These are phyloP conservation scores for Sporopachydermia lactativora DNA, from an alignment of 805 yeast species.

Conservation along the genomic window DNA sequence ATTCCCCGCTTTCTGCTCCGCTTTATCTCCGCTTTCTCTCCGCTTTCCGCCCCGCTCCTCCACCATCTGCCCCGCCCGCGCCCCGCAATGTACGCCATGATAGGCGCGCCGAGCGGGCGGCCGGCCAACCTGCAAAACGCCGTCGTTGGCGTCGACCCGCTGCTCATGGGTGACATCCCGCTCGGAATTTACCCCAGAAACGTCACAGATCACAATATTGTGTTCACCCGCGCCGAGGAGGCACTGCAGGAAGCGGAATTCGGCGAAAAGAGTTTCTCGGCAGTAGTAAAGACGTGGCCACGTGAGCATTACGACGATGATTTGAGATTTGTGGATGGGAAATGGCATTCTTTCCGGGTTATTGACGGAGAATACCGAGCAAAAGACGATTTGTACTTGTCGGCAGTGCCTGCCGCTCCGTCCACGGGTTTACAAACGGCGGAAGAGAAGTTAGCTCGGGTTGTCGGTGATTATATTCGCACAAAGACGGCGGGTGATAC, in stretches of 20 bases:
- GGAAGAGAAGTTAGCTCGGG: background rate
- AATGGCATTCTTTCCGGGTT: background rate
- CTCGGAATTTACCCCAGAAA: background rate
- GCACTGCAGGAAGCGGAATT: background rate
- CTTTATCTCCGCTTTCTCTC: no score
- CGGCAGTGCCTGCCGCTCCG: background rate
- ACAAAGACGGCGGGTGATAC: background rate
- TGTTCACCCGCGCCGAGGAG: slow-evolving; percentile 1
- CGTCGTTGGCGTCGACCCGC: background rate
- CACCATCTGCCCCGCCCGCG: no score
- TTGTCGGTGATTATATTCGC: background rate
- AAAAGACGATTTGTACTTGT: background rate
- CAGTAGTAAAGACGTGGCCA: background rate
- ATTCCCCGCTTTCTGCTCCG: no score
- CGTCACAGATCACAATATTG: background rate
- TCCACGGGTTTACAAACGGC: no score
- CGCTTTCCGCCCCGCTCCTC: no score
- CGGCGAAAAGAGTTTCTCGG: background rate
- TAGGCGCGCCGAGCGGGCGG: background rate
- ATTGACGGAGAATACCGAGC: background rate
- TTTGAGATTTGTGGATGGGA: background rate
- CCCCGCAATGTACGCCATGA: background rate
- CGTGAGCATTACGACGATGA: background rate
- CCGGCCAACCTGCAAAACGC: background rate
- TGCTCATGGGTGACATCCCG: background rate